phyloP scores from a whole-genome alignment of 345 rosid genomes.

The Citrus inodora region DNA sequence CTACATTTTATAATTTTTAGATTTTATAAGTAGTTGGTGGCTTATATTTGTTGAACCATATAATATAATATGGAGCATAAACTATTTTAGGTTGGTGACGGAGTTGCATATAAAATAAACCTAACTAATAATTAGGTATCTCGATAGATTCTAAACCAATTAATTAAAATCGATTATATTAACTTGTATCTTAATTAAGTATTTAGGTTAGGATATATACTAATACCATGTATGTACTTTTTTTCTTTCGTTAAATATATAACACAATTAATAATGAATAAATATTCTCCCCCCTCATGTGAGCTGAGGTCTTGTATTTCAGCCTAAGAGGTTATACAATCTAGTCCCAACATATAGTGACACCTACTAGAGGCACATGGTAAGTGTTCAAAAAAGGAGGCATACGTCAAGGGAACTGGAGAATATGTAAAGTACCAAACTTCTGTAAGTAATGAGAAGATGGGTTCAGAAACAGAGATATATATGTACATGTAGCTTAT shows the following conservation, averaged over 20 bases:
- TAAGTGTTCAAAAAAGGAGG: too few species aligned
- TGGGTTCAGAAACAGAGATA: neutral
- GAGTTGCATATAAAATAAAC: neutral
- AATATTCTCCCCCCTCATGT: too few species aligned
- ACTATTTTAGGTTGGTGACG: constrained; percentile 2
- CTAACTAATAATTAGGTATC: neutral
- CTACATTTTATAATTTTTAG: neutral
- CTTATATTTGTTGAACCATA: neutral
- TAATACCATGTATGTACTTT: too few species aligned
- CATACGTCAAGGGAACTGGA: too few species aligned
- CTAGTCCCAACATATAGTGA: too few species aligned
- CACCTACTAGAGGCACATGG: too few species aligned
- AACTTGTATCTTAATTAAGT: neutral
- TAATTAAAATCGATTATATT: too few species aligned
- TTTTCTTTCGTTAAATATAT: too few species aligned
- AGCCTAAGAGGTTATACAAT: too few species aligned
- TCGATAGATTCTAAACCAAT: neutral
- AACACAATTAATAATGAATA: too few species aligned
- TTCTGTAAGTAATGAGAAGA: neutral
- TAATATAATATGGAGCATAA: constrained; percentile 3
- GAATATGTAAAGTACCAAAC: neutral
- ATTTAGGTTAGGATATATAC: too few species aligned
- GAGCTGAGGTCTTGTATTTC: too few species aligned
- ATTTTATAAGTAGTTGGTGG: constrained; percentile 5
- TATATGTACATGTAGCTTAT: neutral